These are phyloP conservation scores for Macroventuria anomochaeta DNA, from an alignment of 2,329 filamentous ascomycete genomes.

Conservation along the genomic window DNA sequence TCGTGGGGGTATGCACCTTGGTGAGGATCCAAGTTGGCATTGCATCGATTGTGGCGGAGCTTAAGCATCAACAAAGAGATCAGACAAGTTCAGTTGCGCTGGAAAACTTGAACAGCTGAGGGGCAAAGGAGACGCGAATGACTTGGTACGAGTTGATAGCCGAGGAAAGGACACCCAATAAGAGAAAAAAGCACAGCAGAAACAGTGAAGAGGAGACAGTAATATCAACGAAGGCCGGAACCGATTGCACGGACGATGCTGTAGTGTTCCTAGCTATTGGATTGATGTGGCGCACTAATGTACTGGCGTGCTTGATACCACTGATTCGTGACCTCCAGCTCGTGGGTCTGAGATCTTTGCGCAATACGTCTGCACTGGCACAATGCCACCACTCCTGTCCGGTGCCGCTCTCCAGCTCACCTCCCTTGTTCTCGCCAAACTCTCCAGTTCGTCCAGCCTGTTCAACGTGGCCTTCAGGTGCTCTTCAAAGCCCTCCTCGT, in stretches of 20 bases:
- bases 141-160: not conserved
- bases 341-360: constrained; percentile 30
- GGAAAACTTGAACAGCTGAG: not conserved
- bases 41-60: not conserved
- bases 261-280: no score
- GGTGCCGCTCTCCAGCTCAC: constrained; percentile 81
- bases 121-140: not conserved
- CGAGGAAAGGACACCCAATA: no score
- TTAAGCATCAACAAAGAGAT: not conserved
- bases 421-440: constrained; percentile 86
- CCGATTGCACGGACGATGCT: no score
- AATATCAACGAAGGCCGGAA: no score
- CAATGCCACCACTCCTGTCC: constrained; percentile 36
- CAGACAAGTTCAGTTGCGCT: not conserved
- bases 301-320: not conserved
- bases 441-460: constrained; percentile 88
- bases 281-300: not conserved
- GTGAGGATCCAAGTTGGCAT: not conserved
- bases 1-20: not conserved
- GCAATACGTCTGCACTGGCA: constrained; percentile 40
- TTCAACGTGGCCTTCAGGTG: constrained; percentile 82
- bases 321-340: constrained; percentile 1
- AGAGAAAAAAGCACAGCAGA: not conserved
- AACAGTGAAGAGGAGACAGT: not conserved
- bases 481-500: constrained; percentile 76